phyloP scores from a whole-genome alignment of 768 basidiomycete genomes.

The Tricholoma bakamatsutake region DNA sequence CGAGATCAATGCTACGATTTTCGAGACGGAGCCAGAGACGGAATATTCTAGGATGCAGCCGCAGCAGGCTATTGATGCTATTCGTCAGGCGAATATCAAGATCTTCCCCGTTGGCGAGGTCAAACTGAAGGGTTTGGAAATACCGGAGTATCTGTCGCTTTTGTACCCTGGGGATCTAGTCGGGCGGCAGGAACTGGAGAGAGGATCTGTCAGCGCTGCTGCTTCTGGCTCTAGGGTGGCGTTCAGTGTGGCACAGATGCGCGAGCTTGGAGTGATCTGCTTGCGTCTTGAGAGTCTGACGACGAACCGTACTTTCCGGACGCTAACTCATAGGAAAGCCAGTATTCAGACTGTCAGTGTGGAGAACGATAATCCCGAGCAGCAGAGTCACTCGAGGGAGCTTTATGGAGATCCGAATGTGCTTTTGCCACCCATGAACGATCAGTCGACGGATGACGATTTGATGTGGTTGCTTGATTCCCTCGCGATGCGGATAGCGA shows the following conservation, averaged over 20 bases:
- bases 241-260: constrained; percentile 70
- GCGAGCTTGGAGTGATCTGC: constrained; percentile 65
- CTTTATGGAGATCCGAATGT: constrained; percentile 56
- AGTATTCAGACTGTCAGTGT: constrained; percentile 32
- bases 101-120: constrained; percentile 81
- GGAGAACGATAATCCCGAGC: constrained; percentile 24
- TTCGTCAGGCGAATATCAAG: constrained; percentile 63
- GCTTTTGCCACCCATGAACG: constrained; percentile 63
- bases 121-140: constrained; percentile 91
- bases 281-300: constrained; percentile 77
- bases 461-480: constrained; percentile 73
- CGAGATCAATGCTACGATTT: constrained; percentile 65
- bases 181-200: constrained; percentile 59
- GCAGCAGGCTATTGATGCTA: constrained; percentile 61
- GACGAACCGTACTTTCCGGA: constrained; percentile 52
- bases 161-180: constrained; percentile 75
- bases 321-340: constrained; percentile 37
- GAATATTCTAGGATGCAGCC: constrained; percentile 56
- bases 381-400: constrained; percentile 23
- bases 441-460: constrained; percentile 67
- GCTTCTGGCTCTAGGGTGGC: constrained; percentile 48
- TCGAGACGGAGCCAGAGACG: constrained; percentile 49
- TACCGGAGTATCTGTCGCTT: constrained; percentile 81
- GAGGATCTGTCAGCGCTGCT: constrained; percentile 25
- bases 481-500: constrained; percentile 69